Conservation (phyloP, 805 yeast genomes). For the Starmera amethionina region DNA sequence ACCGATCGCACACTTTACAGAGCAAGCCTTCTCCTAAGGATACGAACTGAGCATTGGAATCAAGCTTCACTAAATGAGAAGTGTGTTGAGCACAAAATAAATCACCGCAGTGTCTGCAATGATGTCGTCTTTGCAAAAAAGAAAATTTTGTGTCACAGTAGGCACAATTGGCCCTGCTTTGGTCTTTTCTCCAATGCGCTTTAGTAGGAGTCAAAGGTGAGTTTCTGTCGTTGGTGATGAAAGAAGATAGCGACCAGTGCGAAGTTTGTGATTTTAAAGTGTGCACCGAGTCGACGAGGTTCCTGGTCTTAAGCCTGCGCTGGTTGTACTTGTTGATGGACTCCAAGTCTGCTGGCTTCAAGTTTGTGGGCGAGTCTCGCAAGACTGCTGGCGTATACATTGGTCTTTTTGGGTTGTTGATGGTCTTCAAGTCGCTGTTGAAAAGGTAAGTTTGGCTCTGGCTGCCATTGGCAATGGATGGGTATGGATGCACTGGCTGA, state of each 20-base stretch:
- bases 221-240: conserved; percentile 9
- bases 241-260: conserved; percentile 12
- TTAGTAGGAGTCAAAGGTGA: conserved; percentile 28
- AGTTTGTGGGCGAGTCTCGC: conserved; percentile 36
- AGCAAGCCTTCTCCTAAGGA: conserved; percentile 60
- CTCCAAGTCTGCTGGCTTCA: conserved; percentile 29
- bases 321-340: conserved; percentile 20
- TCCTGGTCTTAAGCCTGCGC: conserved; percentile 6
- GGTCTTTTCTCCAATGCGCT: conserved; percentile 70
- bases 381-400: conserved; percentile 87
- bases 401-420: conserved; percentile 76
- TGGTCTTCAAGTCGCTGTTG: conserved; percentile 45
- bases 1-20: conserved; percentile 60
- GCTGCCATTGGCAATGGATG: conserved; percentile 3
- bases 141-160: conserved; percentile 64
- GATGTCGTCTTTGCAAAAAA: conserved; percentile 71
- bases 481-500: background rate
- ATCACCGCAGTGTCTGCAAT: conserved; percentile 80
- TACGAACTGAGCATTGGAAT: conserved; percentile 51
- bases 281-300: conserved; percentile 14
- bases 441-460: conserved; percentile 18
- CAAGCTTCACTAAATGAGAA: conserved; percentile 42
- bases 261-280: conserved; percentile 18
- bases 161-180: conserved; percentile 50
- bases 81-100: conserved; percentile 67